Evolutionary conservation across 1,284 basidiomycete species (phyloP), one percentile per base, ranked within the genome.

Genomic region (Gomphus sp.): DNA sequence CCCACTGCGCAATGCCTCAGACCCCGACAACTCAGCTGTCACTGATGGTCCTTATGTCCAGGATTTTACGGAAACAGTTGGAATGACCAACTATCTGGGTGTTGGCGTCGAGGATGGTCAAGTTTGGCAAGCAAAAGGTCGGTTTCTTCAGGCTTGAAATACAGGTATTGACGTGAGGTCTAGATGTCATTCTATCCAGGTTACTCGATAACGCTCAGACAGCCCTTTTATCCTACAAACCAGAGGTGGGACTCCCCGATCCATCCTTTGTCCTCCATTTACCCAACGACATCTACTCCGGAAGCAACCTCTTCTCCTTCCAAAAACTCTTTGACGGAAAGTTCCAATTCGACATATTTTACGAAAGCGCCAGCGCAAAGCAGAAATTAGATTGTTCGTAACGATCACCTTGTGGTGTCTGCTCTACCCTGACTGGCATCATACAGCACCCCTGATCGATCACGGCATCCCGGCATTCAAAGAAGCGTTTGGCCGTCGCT

Each of bases 301-400:
- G 79, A 28, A 87, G 87, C 72, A 96, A 92, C 66, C 75, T 96
- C 33, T 92, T 80, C 68, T 92, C 89, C 4, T 77, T 95, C 36
- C 94, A 98, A 72, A 93, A 93, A 68, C 77, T 78, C 14, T 93
- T 89, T 66, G 83, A 90, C 14, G 91, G 90, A 6, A 77, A 84
- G 55, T 96, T 95, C 72, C 81, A 88, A 63, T 91, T 93, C 66
- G 93, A 96, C 65, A 78, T 95, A 22, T 87, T 88, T 69, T 95
- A 85, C 67, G 90, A 95, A 66, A 87, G 87, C 61, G 80, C 72
- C 47, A 81, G 82, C 68, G 71, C 81, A 53, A 77, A 81, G 62
- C 75, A 82, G 64, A 80, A 80, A 64, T 68, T 90, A 48, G 78
- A 76, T 68, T 71, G 89, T 91, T 64, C 69, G 79, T 74, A 52